Conservation (phyloP, 1,139 yeast genomes). For the Pichia sp. region DNA sequence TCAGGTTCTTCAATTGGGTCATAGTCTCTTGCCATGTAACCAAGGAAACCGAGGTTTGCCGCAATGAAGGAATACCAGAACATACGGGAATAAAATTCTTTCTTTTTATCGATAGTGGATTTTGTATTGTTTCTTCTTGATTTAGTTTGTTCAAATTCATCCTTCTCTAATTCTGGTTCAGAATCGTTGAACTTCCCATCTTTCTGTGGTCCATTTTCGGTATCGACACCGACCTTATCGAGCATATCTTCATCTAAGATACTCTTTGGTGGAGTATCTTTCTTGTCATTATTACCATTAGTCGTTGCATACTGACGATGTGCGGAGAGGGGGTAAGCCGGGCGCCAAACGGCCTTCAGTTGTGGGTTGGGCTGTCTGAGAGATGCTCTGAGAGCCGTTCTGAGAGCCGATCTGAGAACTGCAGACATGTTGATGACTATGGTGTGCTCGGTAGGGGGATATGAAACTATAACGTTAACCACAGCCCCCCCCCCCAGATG, state of each 20-base stretch:
- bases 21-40: conserved; percentile 82
- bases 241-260: conserved; percentile 67
- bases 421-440: too few species aligned
- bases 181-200: neutral
- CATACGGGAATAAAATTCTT: conserved; percentile 63
- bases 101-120: conserved; percentile 61
- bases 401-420: too few species aligned
- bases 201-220: conserved; percentile 25
- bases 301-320: too few species aligned
- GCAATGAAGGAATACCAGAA: conserved; percentile 60
- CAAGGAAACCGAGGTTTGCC: conserved; percentile 55
- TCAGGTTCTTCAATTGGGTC: conserved; percentile 64
- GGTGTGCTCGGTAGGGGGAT: too few species aligned
- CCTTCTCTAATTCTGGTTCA: conserved; percentile 10
- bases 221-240: conserved; percentile 76
- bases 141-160: conserved; percentile 27
- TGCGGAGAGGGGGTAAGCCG: too few species aligned
- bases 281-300: too few species aligned
- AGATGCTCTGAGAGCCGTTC: too few species aligned
- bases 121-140: conserved; percentile 47
- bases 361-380: too few species aligned
- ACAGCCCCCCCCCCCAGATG: too few species aligned
- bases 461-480: too few species aligned
- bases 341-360: too few species aligned
- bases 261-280: neutral